Evolutionary conservation across 331 rosid genomes (phyloP).

Genomic region (Pyracantha coccinea): DNA sequence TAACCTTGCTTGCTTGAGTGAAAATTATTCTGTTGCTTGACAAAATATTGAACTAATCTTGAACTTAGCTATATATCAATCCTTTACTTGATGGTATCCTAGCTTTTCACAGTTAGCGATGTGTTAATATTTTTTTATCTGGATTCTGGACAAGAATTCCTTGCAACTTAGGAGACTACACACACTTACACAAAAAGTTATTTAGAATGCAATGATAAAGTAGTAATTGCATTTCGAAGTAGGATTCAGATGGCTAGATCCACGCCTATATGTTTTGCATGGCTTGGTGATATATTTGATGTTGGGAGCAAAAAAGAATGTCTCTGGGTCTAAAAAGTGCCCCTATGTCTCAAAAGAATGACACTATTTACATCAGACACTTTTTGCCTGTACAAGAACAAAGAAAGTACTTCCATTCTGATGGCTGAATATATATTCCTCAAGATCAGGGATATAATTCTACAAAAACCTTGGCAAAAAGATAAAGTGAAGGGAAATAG

Average conservation of each 20-base stretch:
- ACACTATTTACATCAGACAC: conserved; percentile 3
- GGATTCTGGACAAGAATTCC: neutral
- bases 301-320: conserved; percentile 4
- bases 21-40: neutral
- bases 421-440: neutral
- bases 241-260: neutral
- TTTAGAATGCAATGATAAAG: neutral
- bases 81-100: neutral
- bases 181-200: neutral
- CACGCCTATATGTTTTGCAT: neutral
- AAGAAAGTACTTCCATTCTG: neutral
- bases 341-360: neutral
- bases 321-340: conserved; percentile 10
- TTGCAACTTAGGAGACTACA: neutral
- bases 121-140: neutral
- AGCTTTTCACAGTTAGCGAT: neutral
- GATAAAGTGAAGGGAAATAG: neutral
- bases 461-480: neutral
- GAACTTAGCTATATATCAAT: neutral
- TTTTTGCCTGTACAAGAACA: conserved; percentile 11
- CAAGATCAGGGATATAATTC: neutral
- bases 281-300: neutral
- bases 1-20: neutral
- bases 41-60: too few species aligned
- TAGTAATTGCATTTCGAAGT: neutral